Evolutionary conservation across 2,329 filamentous ascomycete genomes (phyloP), one percentile per base, ranked within the genome.

Genomic region (Botryotinia globosa): DNA sequence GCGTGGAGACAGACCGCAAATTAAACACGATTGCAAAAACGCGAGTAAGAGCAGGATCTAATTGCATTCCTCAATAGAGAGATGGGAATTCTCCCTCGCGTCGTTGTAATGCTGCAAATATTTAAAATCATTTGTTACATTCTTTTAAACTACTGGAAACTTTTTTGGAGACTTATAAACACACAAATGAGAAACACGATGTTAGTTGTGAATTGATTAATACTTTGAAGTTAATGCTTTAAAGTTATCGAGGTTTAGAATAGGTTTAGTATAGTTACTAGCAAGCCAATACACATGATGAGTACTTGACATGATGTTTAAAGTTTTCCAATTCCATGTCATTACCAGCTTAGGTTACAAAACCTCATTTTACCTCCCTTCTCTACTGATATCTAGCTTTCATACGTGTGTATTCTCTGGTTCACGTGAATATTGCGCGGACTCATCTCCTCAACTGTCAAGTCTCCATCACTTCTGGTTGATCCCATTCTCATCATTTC

Each of bases 191-290:
- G 14, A 51, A 51, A 51, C 4, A 2, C 10, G 48, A 51, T 51
- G 22, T 3, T n/a, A 6, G 0, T 25, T 5, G 4, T 25, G 8
- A 48, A 48, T 3, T 25, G 25, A 22, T 22, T 45, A 1, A 45
- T 9, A 48, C 22, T 25, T 48, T 48, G 9, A 25, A 25, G 8
- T 22, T 45, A 4, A 45, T 20, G 22, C 20, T 25, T 48, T 48
- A 1, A 10, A 10, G 8, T 51, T 14, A 10, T n/a, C 2, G 1
- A 48, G 22, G 5, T n/a, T 14, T 1, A 51, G 1, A n/a, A 51
- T 6, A n/a, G 22, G 1, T 25, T 51, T n/a, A 7, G 48, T 5
- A n/a, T 51, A 14, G n/a, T n/a, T n/a, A n/a, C 25, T n/a, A n/a
- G 48, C 6, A 6, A n/a, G 22, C 48, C 22, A 51, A 4, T 1